Percentiles rank a stretch among this genome's conserved stretches.
These are phyloP conservation scores for Russula compacta DNA, from an alignment of 768 basidiomycete genomes.

Conservation along the genomic window DNA sequence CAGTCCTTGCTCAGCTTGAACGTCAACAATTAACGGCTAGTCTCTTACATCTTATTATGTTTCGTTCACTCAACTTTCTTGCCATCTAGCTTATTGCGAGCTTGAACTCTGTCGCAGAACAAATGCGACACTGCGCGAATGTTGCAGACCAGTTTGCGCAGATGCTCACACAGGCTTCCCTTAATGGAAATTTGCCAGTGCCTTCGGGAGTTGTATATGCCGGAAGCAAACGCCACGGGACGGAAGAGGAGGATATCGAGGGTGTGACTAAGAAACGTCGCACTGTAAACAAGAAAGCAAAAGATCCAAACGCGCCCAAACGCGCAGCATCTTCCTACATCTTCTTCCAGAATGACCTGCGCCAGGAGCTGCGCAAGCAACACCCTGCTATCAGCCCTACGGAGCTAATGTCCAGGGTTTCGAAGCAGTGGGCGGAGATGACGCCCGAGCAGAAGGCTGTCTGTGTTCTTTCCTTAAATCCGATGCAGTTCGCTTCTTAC, in stretches of 20 bases:
- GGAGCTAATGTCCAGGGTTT: conserved; percentile 64
- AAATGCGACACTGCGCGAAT: conserved; percentile 54
- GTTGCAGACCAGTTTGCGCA: conserved; percentile 53
- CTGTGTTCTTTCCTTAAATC: conserved; percentile 24
- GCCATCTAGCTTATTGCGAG: conserved; percentile 42
- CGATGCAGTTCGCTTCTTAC: conserved; percentile 13
- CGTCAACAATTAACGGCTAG: conserved; percentile 25
- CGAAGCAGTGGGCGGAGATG: conserved; percentile 67
- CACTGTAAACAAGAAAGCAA: conserved; percentile 46
- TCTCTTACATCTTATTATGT: background rate
- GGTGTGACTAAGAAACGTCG: conserved; percentile 42
- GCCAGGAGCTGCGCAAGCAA: conserved; percentile 57
- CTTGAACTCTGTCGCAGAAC: conserved; percentile 47
- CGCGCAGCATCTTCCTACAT: conserved; percentile 90
- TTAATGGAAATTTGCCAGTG: conserved; percentile 20
- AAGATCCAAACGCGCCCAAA: conserved; percentile 92
- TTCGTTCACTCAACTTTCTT: conserved; percentile 7
- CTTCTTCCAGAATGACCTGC: conserved; percentile 87
- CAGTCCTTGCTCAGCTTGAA: conserved; percentile 24
- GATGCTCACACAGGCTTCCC: conserved; percentile 33
- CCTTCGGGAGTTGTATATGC: background rate
- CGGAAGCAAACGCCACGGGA: conserved; percentile 44
- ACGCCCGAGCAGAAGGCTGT: conserved; percentile 65
- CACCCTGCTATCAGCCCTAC: conserved; percentile 58
- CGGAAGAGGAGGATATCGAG: conserved; percentile 22